Evolutionary conservation across 2,329 filamentous ascomycete species (phyloP), one percentile per base, ranked within the genome.

Genomic region (Diaporthe batatas): DNA sequence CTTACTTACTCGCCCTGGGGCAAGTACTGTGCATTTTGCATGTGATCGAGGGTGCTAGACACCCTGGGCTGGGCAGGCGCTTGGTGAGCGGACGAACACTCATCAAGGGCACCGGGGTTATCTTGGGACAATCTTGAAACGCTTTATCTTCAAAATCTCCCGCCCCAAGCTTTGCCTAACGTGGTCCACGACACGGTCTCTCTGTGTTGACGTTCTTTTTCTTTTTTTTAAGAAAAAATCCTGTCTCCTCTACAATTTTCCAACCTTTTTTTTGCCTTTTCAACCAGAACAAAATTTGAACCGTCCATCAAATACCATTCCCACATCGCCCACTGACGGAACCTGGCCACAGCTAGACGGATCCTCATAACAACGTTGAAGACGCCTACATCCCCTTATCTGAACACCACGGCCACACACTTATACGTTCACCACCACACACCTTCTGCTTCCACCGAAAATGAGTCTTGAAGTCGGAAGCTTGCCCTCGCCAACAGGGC

Each of bases 91-190:
- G 21, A 16, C 42, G 25, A 36, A 44, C 59, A 65, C 42, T 29
- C 6, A 25, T 29, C 6, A 25, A 53, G 36, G 44, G 39, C 59
- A 23, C 34, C 44, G 62, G 54, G 49, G 58, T 68, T 18, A 64
- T 59, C 67, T 49, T 73, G 71, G 71, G 67, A 73, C 71, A 73
- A 62, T 55, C 57, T 49, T 73, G 71, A 73, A 73, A 73, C 71
- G 68, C 67, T 55, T 70, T 53, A 49, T 71, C 51, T 65, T 55
- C 36, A 59, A 32, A 14, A 49, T 18, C 36, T 11, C 11, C 12
- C 23, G 25, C 14, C 36, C 14, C 39, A 3, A 25, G 12, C 12
- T n/a, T 34, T 29, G 3, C 59, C 29, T 16, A 51, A 12, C 39
- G 21, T 23, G 29, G 42, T 55, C 34, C 42, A 69, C 18, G 42